These are phyloP conservation scores for Periconia digitata DNA, from an alignment of 2,329 filamentous ascomycete species.

Conservation along the genomic window DNA sequence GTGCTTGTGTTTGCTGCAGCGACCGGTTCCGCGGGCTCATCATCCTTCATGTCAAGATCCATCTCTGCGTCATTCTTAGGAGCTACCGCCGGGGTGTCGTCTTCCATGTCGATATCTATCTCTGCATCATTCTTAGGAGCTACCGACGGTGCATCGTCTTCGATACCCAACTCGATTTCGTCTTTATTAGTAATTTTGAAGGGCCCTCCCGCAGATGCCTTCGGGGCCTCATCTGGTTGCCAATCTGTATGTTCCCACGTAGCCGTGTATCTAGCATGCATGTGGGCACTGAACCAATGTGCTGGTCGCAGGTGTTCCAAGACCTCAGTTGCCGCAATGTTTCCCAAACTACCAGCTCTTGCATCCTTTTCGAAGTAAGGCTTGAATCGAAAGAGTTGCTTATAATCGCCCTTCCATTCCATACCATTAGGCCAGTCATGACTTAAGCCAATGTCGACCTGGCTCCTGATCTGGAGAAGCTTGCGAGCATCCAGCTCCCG, in stretches of 20 bases:
- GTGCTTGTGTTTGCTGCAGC: not conserved
- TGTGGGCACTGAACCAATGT: conserved; percentile 88
- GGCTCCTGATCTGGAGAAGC: conserved; percentile 77
- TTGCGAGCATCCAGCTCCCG: conserved; percentile 91
- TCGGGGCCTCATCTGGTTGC: conserved; percentile 13
- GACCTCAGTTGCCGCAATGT: conserved; percentile 74
- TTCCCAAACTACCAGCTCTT: conserved; percentile 73
- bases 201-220: conserved; percentile 35
- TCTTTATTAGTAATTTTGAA: conserved; percentile 53
- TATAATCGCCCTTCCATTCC: conserved; percentile 73
- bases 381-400: conserved; percentile 72
- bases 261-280: conserved; percentile 86
- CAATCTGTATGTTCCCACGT: conserved; percentile 51
- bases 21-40: conserved; percentile 15
- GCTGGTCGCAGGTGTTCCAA: conserved; percentile 78
- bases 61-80: conserved; percentile 38
- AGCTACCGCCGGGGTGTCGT: conserved; percentile 41
- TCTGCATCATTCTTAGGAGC: conserved; percentile 35
- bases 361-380: conserved; percentile 76
- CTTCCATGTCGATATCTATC: conserved; percentile 54
- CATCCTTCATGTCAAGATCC: conserved; percentile 47
- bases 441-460: conserved; percentile 87
- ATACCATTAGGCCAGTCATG: conserved; percentile 93
- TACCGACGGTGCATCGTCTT: conserved; percentile 47
- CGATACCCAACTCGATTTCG: conserved; percentile 55